A percentile compares a stretch with the other conserved stretches of the same genome.
Evolutionary conservation across 768 basidiomycete species (phyloP).

Genomic region (Lyophyllum decastes): DNA sequence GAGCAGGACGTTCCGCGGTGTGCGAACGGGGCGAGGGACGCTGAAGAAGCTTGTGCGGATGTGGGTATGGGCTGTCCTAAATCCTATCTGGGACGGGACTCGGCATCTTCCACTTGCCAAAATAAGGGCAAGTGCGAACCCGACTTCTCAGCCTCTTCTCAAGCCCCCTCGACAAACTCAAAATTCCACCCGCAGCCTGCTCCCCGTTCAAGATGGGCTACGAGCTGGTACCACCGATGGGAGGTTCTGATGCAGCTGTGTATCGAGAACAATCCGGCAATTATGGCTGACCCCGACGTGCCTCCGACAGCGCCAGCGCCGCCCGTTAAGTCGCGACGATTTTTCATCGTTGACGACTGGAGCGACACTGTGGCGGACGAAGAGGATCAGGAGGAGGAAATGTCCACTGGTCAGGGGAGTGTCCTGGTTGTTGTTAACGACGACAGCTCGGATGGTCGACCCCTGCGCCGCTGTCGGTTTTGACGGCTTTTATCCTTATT

Average conservation of each 20-base stretch:
- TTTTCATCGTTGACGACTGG: constrained; percentile 23
- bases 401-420: neutral
- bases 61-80: neutral
- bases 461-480: constrained; percentile 6
- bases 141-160: neutral
- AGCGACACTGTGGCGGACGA: constrained; percentile 10
- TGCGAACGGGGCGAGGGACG: neutral
- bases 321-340: constrained; percentile 13
- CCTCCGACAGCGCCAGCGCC: neutral
- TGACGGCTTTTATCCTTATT: constrained; percentile 6
- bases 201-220: constrained; percentile 37
- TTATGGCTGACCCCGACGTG: neutral
- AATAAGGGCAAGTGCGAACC: neutral
- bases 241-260: constrained; percentile 48
- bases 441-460: neutral
- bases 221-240: constrained; percentile 57
- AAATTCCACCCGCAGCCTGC: constrained; percentile 9
- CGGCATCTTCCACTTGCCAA: neutral
- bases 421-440: constrained; percentile 18
- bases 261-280: constrained; percentile 21
- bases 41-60: constrained; percentile 4
- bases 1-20: constrained; percentile 29
- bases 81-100: neutral
- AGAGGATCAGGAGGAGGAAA: constrained; percentile 16
- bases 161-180: constrained; percentile 9